A percentile compares a stretch with the other conserved stretches of the same genome.
These are phyloP conservation scores for Salix exigua DNA, from an alignment of 345 rosid genomes.

Conservation along the genomic window DNA sequence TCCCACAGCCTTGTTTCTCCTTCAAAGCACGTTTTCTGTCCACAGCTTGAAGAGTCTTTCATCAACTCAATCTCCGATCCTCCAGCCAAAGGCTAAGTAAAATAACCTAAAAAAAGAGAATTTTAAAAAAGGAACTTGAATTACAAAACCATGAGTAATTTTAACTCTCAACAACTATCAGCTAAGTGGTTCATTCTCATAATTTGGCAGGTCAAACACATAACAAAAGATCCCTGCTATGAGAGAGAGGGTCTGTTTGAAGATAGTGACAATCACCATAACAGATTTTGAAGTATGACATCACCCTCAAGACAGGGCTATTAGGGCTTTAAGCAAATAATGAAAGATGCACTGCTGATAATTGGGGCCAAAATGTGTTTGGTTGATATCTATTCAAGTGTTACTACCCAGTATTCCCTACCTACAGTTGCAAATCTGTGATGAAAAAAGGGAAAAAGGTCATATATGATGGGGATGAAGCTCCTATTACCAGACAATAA, in stretches of 20 bases:
- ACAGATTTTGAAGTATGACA: constrained; percentile 1
- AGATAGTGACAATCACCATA: constrained; percentile 4
- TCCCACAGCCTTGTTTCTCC: neutral
- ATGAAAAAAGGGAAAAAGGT: neutral
- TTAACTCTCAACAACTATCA: constrained; percentile 1
- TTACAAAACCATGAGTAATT: neutral
- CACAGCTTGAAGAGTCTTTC: neutral
- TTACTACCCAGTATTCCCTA: constrained; percentile 5
- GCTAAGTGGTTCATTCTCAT: neutral
- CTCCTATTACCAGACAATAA: neutral
- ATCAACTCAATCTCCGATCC: constrained; percentile 9
- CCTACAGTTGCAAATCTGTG: constrained; percentile 10
- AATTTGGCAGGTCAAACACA: neutral
- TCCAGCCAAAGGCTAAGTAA: constrained; percentile 7
- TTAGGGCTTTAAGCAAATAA: neutral
- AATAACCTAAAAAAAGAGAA: neutral
- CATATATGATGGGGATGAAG: neutral
- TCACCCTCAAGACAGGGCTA: constrained; percentile 4
- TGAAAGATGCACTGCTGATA: neutral
- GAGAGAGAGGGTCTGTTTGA: neutral
- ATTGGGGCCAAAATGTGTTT: constrained; percentile 11
- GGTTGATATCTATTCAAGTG: constrained; percentile 12
- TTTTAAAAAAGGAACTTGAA: neutral
- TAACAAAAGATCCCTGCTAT: neutral
- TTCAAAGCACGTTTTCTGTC: neutral